Conservation (phyloP, 2,329 filamentous ascomycete genomes). For the Gaeumannomyces sp. region DNA sequence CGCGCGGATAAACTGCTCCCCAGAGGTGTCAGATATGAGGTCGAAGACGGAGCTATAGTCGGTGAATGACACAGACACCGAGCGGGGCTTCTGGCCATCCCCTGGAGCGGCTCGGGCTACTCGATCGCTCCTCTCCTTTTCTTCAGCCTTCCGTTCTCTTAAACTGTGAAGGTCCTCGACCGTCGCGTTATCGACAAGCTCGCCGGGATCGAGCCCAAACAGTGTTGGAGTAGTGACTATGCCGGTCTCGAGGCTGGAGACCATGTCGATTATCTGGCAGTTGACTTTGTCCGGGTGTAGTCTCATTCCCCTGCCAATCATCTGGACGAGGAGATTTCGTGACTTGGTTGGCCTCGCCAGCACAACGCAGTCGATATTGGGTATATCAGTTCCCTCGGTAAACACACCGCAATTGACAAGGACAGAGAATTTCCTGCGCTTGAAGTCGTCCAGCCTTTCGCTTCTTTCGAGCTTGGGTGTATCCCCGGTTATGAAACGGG, state of each 20-base stretch:
- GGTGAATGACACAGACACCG: constrained; percentile 56
- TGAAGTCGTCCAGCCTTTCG: constrained; percentile 70
- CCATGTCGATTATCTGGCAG: constrained; percentile 96
- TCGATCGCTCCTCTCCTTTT: constrained; percentile 22
- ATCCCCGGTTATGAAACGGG: constrained; percentile 75
- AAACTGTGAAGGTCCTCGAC: constrained; percentile 54
- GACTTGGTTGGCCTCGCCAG: constrained; percentile 85
- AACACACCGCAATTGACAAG: constrained; percentile 94
- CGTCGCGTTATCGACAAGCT: constrained; percentile 64
- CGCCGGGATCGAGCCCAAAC: constrained; percentile 82
- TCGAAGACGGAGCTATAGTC: constrained; percentile 93
- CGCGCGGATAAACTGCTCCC: constrained; percentile 70
- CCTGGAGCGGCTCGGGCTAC: neutral
- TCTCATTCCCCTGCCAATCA: constrained; percentile 94
- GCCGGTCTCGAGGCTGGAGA: constrained; percentile 74
- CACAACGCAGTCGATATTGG: constrained; percentile 90
- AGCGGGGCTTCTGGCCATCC: neutral
- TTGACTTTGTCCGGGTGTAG: constrained; percentile 73
- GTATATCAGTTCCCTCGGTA: constrained; percentile 95
- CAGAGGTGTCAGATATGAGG: constrained; percentile 73
- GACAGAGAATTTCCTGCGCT: constrained; percentile 70
- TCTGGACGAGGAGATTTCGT: constrained; percentile 89
- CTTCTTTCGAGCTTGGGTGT: constrained; percentile 65
- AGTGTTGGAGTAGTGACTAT: constrained; percentile 87
- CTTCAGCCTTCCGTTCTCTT: constrained; percentile 40